A percentile compares a stretch with the other conserved stretches of the same genome.
Conservation (phyloP, 208 protist species). For the Leishmania amazonensis region DNA sequence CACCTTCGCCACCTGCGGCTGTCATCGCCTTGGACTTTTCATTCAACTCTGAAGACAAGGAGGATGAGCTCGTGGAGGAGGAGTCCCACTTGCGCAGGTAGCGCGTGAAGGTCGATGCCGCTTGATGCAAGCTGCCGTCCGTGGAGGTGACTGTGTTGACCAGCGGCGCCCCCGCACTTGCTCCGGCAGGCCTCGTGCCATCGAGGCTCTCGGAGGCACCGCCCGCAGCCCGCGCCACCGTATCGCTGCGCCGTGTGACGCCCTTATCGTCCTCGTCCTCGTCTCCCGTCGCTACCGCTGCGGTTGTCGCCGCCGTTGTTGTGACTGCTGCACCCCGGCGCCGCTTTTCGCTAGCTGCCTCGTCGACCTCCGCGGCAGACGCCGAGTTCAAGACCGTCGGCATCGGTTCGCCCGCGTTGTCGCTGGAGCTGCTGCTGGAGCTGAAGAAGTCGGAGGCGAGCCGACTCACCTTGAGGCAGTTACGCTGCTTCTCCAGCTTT, state of each 20-base stretch:
- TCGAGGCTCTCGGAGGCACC: neutral
- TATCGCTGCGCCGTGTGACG: conserved; percentile 23
- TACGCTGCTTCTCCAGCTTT: conserved; percentile 16
- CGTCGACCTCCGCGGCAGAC: neutral
- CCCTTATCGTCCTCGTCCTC: conserved; percentile 7
- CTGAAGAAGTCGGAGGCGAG: conserved; percentile 25
- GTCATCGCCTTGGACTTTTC: neutral
- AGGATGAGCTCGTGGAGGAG: conserved; percentile 6
- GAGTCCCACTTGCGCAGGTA: conserved; percentile 28
- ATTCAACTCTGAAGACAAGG: neutral
- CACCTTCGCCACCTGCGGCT: neutral
- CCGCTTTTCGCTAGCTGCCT: neutral
- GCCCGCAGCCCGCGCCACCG: neutral
- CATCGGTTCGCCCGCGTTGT: neutral
- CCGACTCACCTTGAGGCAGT: conserved; percentile 10
- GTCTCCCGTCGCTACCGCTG: neutral
- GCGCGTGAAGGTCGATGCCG: neutral
- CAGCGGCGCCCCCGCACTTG: neutral
- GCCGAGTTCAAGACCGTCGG: neutral
- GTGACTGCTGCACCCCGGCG: neutral
- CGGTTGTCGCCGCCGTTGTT: neutral
- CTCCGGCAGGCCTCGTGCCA: neutral
- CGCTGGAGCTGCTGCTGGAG: conserved; percentile 14
- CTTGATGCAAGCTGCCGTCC: neutral
- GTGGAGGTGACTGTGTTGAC: neutral